Percentiles rank a stretch among this genome's conserved stretches.
These are phyloP conservation scores for Magnolia sinica DNA, from an alignment of 164 flowering plant genomes.

Conservation along the genomic window DNA sequence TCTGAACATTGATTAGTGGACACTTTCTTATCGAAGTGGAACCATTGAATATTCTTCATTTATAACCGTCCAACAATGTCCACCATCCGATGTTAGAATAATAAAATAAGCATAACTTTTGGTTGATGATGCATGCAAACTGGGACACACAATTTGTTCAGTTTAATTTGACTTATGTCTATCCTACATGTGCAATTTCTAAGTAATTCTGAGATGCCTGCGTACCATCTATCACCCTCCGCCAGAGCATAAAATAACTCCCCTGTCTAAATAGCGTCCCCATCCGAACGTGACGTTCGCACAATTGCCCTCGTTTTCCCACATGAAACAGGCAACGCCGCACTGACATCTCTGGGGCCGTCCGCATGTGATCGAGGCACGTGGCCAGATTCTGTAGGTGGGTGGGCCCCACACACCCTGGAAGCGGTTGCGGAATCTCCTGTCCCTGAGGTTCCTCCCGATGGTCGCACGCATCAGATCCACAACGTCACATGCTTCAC, in stretches of 20 bases:
- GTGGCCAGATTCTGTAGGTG: constrained; percentile 4
- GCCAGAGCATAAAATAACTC: neutral
- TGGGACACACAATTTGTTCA: neutral
- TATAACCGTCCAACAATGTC: neutral
- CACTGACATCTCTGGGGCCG: constrained; percentile 18
- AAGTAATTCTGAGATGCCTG: neutral
- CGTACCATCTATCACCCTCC: neutral
- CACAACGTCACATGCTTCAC: too few relatives aligned
- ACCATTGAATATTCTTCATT: neutral
- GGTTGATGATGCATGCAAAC: neutral
- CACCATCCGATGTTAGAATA: neutral
- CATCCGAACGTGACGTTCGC: constrained; percentile 27
- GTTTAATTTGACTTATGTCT: neutral
- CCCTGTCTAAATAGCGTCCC: constrained; percentile 11
- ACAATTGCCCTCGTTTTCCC: constrained; percentile 13
- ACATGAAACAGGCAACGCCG: constrained; percentile 20
- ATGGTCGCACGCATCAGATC: too few relatives aligned
- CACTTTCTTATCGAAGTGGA: too few relatives aligned
- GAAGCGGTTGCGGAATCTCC: neutral
- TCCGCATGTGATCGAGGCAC: constrained; percentile 23
- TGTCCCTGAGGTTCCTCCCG: neutral
- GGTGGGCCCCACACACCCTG: constrained; percentile 4
- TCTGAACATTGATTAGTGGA: too few relatives aligned
- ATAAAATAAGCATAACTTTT: neutral
- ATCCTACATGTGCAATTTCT: neutral